These are phyloP conservation scores for Mortierella sp. DNA, from an alignment of 371 early-diverging fungal species.

Conservation along the genomic window DNA sequence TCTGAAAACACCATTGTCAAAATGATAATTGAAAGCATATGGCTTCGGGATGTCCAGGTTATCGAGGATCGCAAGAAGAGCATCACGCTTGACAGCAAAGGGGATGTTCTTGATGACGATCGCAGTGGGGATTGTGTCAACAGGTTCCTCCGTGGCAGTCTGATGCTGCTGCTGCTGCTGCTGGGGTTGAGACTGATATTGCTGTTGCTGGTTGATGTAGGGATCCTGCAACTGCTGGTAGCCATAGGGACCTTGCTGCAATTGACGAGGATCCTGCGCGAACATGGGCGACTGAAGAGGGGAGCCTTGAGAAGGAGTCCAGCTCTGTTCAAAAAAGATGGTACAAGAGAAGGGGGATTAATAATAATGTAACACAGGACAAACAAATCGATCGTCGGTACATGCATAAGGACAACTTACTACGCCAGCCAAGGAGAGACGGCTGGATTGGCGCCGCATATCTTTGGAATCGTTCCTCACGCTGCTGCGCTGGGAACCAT, in stretches of 20 bases:
- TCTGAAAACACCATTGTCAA: slow-evolving; percentile 83
- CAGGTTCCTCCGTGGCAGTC: slow-evolving; percentile 51
- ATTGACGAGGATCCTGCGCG: slow-evolving; percentile 39
- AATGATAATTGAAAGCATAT: slow-evolving; percentile 86
- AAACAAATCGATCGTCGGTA: slow-evolving; percentile 5
- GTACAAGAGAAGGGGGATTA: slow-evolving; percentile 4
- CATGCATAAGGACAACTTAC: slow-evolving; percentile 21
- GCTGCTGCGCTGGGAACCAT: slow-evolving; percentile 45
- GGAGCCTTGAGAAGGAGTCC: slow-evolving; percentile 42
- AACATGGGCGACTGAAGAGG: slow-evolving; percentile 49
- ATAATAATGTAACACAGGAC: background rate
- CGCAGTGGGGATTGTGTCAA: slow-evolving; percentile 75
- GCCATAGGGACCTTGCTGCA: slow-evolving; percentile 24
- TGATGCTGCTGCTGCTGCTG: slow-evolving; percentile 56
- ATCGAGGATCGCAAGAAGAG: slow-evolving; percentile 72
- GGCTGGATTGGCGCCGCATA: slow-evolving; percentile 47
- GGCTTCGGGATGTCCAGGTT: slow-evolving; percentile 77
- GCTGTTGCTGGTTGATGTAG: slow-evolving; percentile 30
- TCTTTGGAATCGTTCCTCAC: slow-evolving; percentile 44
- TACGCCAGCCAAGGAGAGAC: slow-evolving; percentile 36
- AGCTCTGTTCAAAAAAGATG: slow-evolving; percentile 20
- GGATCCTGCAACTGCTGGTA: slow-evolving; percentile 40
- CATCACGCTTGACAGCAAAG: slow-evolving; percentile 82
- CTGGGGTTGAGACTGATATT: slow-evolving; percentile 44
- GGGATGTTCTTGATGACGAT: slow-evolving; percentile 89